Evolutionary conservation across 2,329 filamentous ascomycete species (phyloP), one percentile per base, ranked within the genome.

Genomic region (Verticillium nubilum): DNA sequence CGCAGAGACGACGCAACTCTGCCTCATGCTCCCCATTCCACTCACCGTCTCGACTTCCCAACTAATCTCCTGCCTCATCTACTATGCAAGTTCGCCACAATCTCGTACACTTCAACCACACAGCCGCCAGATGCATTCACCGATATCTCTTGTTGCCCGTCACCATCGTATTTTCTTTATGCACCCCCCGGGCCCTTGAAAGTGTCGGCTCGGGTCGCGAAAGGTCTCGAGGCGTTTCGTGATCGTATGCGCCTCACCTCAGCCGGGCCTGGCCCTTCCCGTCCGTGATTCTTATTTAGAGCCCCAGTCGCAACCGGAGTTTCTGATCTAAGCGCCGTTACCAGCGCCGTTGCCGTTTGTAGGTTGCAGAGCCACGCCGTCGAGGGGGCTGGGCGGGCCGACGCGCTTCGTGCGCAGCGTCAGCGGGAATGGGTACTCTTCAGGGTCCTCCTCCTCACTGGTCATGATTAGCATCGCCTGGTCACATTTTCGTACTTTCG

Each of bases 361-460:
- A 5, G 54, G 56, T 55, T 54, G 17, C 47, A 77, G 67, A 54
- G 74, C 71, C 10, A 76, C 67, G 12, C 70, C 70, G 35, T 79
- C 76, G 9, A 79, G 70, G n/a, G 77, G 76, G 31, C 74, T 78
- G 37, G 67, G 72, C 13, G 69, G 67, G 47, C 68, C 74, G 5
- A 76, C 71, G 17, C 78, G 78, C 76, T 84, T 84, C 19, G 77
- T 76, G 64, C 83, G 79, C 61, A 86, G 75, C 6, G 82, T 85
- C 63, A 86, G 72, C 27, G 83, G 82, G 73, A 85, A 86, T 1
- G 82, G 80, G 65, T 86, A 85, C 69, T 86, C 84, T n/a, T 86
- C 94, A 0, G 89, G 86, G 67, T 98, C 95, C 79, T 98, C 95
- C 73, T 97, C 93, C 74, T 95, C 92, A 76, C 92, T 96, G 68